Evolutionary conservation across 108 stramenopile genomes (phyloP).

Genomic region (Schizochytrium sp.): DNA sequence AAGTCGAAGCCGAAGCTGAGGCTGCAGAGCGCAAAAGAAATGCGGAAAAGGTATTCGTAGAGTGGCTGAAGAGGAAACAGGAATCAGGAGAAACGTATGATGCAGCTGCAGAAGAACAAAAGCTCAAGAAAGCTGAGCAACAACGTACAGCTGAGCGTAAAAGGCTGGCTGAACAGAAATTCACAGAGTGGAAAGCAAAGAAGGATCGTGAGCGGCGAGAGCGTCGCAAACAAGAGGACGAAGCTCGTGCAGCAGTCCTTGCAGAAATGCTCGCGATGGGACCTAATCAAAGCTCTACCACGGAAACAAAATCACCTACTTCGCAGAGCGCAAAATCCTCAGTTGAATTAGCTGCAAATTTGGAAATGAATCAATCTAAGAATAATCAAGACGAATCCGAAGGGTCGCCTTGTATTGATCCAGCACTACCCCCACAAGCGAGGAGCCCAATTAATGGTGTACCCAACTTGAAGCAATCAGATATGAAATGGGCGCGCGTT

Average conservation of each 20-base stretch:
- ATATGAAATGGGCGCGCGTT: conserved; percentile 32
- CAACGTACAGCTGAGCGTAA: conserved; percentile 9
- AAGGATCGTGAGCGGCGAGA: conserved; percentile 4
- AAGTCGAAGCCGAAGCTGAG: neutral
- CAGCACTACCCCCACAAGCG: neutral
- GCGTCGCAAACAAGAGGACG: conserved; percentile 15
- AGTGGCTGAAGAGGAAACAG: conserved; percentile 27
- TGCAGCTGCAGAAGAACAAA: neutral
- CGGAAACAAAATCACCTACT: neutral
- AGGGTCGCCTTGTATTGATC: neutral
- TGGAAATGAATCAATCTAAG: no score
- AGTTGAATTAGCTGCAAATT: neutral
- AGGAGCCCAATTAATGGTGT: neutral
- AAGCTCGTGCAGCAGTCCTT: neutral
- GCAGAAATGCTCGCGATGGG: neutral
- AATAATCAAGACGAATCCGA: neutral
- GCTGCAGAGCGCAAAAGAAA: no score
- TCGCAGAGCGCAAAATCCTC: neutral
- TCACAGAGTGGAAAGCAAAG: neutral
- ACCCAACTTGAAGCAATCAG: neutral
- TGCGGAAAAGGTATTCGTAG: neutral
- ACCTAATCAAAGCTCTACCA: neutral
- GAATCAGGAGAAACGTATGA: neutral
- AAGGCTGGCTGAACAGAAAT: neutral
- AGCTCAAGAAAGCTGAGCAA: neutral